Base-by-base conservation (phyloP, 208 protist genomes). In the Crithidia bombi region DNA sequence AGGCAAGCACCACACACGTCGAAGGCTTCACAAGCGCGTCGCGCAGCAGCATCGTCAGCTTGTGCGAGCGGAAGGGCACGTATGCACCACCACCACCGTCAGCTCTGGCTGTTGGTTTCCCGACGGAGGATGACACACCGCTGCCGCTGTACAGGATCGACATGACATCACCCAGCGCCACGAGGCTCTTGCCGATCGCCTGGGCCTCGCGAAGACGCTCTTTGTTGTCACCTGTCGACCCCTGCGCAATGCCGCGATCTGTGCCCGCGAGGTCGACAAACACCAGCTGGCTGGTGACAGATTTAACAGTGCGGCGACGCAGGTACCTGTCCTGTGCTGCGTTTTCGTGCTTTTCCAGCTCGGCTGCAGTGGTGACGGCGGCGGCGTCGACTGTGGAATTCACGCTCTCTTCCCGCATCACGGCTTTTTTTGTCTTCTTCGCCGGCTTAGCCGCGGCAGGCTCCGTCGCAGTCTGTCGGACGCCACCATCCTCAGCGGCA, bases 251-350 rank as follows among this genome's bases (percentile, higher is more conserved):
- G 46, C 86, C 67, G 28, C 89, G 63, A 41, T 93, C 88, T n/a
- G 69, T 78, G 12, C 88, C 90, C 10, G 92, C 92, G 30, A 97
- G 78, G 69, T 97, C 92, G 17, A 86, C 69, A 47, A 98, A 81
- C 6, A 82, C 74, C 30, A 89, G 39, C 39, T 88, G 94, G 61
- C 72, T 85, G 35, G 41, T 52, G 15, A 71, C 41, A 1, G 54
- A 46, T 36, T 62, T 46, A 0, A 70, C 41, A 14, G 52, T 15
- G 51, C 47, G 67, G 30, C 23, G 44, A 5, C 28, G 41, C 51
- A 52, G 17, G 32, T 71, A 54, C 3, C 5, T 15, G 44, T 50
- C 33, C 44, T 73, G 56, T 21, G 39, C 56, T n/a, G 14, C 26
- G 28, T 56, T 14, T 43, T 57, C 54, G 10, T 44, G n/a, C 62